Evolutionary conservation across 2,329 filamentous ascomycete species (phyloP).

Genomic region (Colletotrichum theobromicola): DNA sequence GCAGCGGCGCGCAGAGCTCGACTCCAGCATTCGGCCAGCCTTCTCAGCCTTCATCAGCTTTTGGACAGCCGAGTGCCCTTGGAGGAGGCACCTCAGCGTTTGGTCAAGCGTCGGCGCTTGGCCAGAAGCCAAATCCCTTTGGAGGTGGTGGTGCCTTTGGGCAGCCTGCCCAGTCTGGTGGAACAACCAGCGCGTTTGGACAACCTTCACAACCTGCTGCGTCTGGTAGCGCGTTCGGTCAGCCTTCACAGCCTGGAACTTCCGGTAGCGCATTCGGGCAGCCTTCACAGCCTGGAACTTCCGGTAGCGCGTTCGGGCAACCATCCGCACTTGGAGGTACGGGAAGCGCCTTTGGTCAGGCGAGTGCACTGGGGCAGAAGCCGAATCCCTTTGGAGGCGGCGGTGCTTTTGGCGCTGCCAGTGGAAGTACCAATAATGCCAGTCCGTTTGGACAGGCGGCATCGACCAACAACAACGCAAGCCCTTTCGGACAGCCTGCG

Average conservation of each 20-base stretch:
- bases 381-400: conserved; percentile 41
- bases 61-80: conserved; percentile 34
- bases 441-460: conserved; percentile 18
- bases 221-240: conserved; percentile 37
- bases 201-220: conserved; percentile 4
- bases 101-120: conserved; percentile 39
- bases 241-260: conserved; percentile 34
- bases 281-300: not conserved
- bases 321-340: not conserved
- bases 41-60: conserved; percentile 33
- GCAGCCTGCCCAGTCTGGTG: not conserved
- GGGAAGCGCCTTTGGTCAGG: conserved; percentile 39
- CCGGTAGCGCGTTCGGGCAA: not conserved
- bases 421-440: not conserved
- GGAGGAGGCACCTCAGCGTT: conserved; percentile 31
- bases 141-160: conserved; percentile 27
- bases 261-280: conserved; percentile 17
- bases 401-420: conserved; percentile 19
- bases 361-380: conserved; percentile 40
- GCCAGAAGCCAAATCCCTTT: conserved; percentile 44
- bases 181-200: not conserved
- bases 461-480: not conserved
- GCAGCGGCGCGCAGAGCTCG: conserved; percentile 38
- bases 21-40: conserved; percentile 42
- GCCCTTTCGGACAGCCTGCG: conserved; percentile 8